Evolutionary conservation across 2,329 filamentous ascomycete species (phyloP), one percentile per base, ranked within the genome.

Genomic region (Sporothrix phasma): DNA sequence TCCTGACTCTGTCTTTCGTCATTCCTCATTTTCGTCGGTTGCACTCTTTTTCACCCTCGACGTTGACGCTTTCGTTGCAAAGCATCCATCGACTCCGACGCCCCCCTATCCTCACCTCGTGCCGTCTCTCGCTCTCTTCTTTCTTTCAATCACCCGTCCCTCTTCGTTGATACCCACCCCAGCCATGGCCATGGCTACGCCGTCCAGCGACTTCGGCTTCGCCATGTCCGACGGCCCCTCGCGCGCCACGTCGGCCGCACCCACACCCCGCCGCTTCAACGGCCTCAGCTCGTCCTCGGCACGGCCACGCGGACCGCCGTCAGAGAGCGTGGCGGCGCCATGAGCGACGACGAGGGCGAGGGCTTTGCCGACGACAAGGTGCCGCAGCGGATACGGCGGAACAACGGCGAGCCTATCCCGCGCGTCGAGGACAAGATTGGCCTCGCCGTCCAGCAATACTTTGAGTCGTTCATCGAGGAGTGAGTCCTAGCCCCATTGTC

Each of bases 401-500:
- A 77, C 53, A 78, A 83, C 64, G 71, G 76, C 26, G 72, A 77
- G 66, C 80, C 78, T 61, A 82, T 94, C 37, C 85, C 88, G 5
- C 82, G 84, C 65, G 89, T 93, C 6, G 86, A 91, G 67, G 90
- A 95, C 74, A 82, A 82, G 65, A 88, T 90, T 59, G 90, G 88
- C 67, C 81, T 90, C 68, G 84, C 87, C 62, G 83, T 93, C 29
- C 88, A 90, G 72, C 81, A 87, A 64, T 84, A 88, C 64, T 94
- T 95, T 72, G 87, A 92, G 74, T 81, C 83, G 68, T 95, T 94
- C 72, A 83, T 95, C 29, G 88, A 94, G 72, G 84, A 81, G 88
- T 92, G 73, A 72, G 81, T 73, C 37, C 2, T n/a, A n/a, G n/a
- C 4, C 6, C 34, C 34, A n/a, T 24, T 64, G 11, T 7, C 39